Conservation (phyloP, 164 flowering plant species). For the Saururus chinensis region DNA sequence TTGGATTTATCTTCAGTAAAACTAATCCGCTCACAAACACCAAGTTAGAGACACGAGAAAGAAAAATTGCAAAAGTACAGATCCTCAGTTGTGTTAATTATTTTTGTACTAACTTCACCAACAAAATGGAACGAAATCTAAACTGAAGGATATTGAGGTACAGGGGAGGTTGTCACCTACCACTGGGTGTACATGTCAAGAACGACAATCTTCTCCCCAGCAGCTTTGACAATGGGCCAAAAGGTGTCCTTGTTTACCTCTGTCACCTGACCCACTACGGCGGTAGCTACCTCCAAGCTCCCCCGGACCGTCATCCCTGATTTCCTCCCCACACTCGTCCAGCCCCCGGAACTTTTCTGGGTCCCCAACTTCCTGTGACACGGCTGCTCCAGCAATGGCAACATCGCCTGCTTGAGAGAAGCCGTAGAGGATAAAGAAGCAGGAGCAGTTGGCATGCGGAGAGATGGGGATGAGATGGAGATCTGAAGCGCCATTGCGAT, state of each 20-base stretch:
- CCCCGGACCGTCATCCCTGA: conserved; percentile 8
- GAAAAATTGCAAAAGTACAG: background rate
- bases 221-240: conserved; percentile 30
- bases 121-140: background rate
- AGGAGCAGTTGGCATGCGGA: background rate
- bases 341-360: background rate
- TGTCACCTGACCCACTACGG: conserved; percentile 30
- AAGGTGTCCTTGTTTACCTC: conserved; percentile 32
- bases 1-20: no score
- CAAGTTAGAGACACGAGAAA: background rate
- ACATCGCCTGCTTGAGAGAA: background rate
- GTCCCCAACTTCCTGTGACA: background rate
- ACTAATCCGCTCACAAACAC: no score
- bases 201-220: conserved; percentile 27
- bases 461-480: conserved; percentile 10
- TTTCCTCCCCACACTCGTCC: conserved; percentile 5
- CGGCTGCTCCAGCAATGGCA: conserved; percentile 2
- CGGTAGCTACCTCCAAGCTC: conserved; percentile 21
- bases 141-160: background rate
- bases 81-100: no score
- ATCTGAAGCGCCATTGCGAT: conserved; percentile 18
- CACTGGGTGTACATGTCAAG: conserved; percentile 37
- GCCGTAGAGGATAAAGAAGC: no score
- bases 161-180: conserved; percentile 5
- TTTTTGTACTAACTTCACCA: no score